Evolutionary conservation across 176 grass and related monocot species (phyloP).

Genomic region (Paspalum notatum): DNA sequence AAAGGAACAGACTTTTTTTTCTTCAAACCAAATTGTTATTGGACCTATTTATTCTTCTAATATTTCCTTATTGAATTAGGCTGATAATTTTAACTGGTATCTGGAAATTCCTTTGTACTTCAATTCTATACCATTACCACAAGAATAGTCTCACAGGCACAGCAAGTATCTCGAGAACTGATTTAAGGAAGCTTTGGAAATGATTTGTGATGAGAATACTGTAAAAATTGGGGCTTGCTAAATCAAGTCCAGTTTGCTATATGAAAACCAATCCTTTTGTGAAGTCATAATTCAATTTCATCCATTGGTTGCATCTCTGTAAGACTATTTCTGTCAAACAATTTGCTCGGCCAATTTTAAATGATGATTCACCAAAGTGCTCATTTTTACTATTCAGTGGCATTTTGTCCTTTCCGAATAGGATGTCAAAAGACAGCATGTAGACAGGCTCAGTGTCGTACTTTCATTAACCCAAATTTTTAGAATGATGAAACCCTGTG

Average conservation of each 20-base stretch:
- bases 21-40: background rate
- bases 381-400: background rate
- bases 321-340: background rate
- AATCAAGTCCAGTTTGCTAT: conserved; percentile 3
- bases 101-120: background rate
- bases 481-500: background rate
- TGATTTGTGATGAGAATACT: background rate
- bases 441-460: background rate
- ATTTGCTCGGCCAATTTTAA: background rate
- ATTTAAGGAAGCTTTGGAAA: background rate
- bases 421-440: background rate
- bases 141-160: background rate
- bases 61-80: background rate
- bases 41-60: background rate
- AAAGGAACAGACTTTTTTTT: background rate
- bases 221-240: conserved; percentile 10
- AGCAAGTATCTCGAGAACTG: background rate
- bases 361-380: background rate
- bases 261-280: background rate
- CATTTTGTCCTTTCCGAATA: background rate
- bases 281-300: conserved; percentile 9
- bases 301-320: background rate
- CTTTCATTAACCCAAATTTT: conserved; percentile 8
- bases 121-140: background rate
- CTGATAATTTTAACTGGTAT: conserved; percentile 7